phyloP scores from a whole-genome alignment of 495 filamentous ascomycete species.

The Sordaria brevicollis region DNA sequence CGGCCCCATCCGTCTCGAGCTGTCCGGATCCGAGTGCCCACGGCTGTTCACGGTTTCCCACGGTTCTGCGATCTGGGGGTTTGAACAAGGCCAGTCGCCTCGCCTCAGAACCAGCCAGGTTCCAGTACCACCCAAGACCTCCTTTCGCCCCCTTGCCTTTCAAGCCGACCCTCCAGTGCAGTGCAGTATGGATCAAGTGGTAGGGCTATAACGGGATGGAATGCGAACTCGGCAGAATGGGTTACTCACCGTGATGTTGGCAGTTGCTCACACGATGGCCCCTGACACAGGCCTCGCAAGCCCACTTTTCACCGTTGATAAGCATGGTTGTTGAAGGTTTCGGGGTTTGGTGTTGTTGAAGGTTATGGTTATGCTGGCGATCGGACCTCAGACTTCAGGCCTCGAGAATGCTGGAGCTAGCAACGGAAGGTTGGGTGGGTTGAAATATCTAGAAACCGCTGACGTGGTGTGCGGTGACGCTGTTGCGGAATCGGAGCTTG shows the following conservation, averaged over 20 bases:
- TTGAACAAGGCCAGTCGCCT: not conserved
- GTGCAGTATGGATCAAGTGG: not conserved
- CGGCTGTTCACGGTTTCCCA: not conserved
- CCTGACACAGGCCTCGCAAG: slow-evolving; percentile 88
- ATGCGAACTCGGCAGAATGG: slow-evolving; percentile 14
- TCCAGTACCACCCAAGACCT: not conserved
- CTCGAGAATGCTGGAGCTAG: not conserved
- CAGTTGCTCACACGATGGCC: slow-evolving; percentile 92
- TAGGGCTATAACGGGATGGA: slow-evolving; percentile 1
- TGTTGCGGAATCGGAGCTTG: not conserved
- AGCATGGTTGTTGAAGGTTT: slow-evolving; percentile 44
- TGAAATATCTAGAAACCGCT: not conserved
- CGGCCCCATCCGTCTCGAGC: not conserved
- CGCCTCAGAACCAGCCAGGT: not conserved
- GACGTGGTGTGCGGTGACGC: not conserved
- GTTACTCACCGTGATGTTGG: slow-evolving; percentile 72
- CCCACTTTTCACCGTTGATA: slow-evolving; percentile 82
- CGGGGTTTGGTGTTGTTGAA: not conserved
- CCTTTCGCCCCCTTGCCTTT: not conserved
- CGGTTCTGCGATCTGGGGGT: not conserved
- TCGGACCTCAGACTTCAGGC: not conserved
- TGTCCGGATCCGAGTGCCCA: not conserved
- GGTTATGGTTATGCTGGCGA: not conserved
- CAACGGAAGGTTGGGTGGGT: not conserved
- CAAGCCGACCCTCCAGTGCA: not conserved